phyloP scores from a whole-genome alignment of 192 early-diverging fungal species.

The Coemansia sp. region DNA sequence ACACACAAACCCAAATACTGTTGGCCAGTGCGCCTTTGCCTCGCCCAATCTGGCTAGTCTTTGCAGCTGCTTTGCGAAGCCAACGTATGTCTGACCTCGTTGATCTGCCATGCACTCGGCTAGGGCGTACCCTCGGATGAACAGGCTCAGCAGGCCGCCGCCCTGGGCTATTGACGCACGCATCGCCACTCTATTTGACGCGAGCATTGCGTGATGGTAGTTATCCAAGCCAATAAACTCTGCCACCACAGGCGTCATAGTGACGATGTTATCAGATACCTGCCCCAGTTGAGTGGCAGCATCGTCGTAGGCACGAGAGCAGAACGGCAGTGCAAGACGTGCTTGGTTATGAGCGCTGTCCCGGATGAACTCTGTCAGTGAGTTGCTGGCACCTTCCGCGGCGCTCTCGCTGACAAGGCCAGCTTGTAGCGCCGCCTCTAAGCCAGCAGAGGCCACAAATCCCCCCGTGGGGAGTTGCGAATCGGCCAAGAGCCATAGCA shows the following conservation, averaged over 20 bases:
- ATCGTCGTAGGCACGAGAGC: conserved; percentile 42
- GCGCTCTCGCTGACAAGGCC: conserved; percentile 51
- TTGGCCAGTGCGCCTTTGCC: conserved; percentile 72
- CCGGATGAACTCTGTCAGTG: conserved; percentile 54
- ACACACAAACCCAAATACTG: conserved; percentile 77
- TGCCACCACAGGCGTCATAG: background rate
- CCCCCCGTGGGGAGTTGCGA: conserved; percentile 94
- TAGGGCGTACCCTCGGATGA: conserved; percentile 45
- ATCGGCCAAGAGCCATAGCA: conserved; percentile 84
- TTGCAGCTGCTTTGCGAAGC: conserved; percentile 49
- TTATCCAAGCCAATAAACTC: conserved; percentile 21
- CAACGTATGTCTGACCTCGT: conserved; percentile 24
- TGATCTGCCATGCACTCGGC: conserved; percentile 29
- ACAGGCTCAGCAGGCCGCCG: conserved; percentile 48
- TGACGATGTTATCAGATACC: conserved; percentile 10
- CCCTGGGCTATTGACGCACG: conserved; percentile 52
- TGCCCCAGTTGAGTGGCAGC: conserved; percentile 9
- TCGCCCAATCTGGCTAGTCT: conserved; percentile 45
- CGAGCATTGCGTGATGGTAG: conserved; percentile 44
- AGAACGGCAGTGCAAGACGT: conserved; percentile 68
- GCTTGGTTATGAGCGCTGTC: conserved; percentile 70
- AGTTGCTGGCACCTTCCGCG: conserved; percentile 16
- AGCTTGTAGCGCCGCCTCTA: conserved; percentile 83
- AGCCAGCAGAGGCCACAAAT: conserved; percentile 89
- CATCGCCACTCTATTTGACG: conserved; percentile 44